Base-by-base conservation (phyloP, 2,329 filamentous ascomycete species). In the Dothistroma pini region DNA sequence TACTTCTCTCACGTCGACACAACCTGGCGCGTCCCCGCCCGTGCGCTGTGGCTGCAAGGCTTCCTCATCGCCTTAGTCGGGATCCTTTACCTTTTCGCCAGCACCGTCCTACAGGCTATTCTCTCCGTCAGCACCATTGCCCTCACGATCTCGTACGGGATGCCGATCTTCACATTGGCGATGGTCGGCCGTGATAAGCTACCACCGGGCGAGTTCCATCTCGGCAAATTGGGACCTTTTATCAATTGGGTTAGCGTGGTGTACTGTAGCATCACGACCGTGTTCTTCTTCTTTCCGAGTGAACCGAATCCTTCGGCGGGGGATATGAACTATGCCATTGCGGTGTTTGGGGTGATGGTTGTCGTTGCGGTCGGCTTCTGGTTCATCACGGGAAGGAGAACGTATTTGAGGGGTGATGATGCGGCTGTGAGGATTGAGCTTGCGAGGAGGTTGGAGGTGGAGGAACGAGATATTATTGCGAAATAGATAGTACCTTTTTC, bases 261-360 rank as follows among this genome's bases (percentile, higher is more conserved):
- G 11, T 84, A 84, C 70, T 84, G 81, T 66, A 70, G 70, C 55
- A 69, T 84, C 57, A 83, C 81, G 1, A 81, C 80, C 0, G 75
- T 84, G 29, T 83, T 84, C 70, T 84, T 84, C 76, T 81, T 84
- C 68, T 84, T 84, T 65, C 82, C 82, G 0, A 71, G 71, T 0
- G 61, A 59, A 0, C 82, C 82, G 0, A 77, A 77, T 60, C 82
- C 82, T 0, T 63, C 76, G 0, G 69, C 74, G 0, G 71, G 72
- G n/a, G 80, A 84, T 61, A 84, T 84, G 82, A 84, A 84, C 69
- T 84, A 80, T 66, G 82, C 83, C 6, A 83, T 84, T 65, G 82
- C 79, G 0, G 82, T 84, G 0, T 84, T 84, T 65, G 82, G 80
- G 1, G 76, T 84, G 22, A 83, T 84, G 81, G 63, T 84, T 56